These are phyloP conservation scores for Neopestalotiopsis sp. DNA, from an alignment of 2,329 filamentous ascomycete species.

Conservation along the genomic window DNA sequence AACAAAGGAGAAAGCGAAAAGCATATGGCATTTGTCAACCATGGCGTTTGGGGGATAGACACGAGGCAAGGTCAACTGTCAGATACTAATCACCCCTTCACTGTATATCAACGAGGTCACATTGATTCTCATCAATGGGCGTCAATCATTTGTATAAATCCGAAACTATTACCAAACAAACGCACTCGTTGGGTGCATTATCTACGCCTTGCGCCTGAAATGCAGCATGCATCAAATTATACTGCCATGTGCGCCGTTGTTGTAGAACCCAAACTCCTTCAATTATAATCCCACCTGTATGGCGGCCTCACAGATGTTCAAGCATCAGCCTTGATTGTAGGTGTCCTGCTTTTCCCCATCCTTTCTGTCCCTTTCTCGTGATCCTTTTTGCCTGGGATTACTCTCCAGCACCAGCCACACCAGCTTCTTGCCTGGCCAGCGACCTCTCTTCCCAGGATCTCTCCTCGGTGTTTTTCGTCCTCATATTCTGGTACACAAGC, in stretches of 20 bases:
- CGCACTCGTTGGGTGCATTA: neutral
- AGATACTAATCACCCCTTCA: slow-evolving; percentile 18
- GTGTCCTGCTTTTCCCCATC: neutral
- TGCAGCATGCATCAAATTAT: neutral
- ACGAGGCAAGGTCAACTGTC: slow-evolving; percentile 6
- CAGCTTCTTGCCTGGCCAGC: slow-evolving; percentile 75
- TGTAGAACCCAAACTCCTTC: neutral
- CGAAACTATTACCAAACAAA: slow-evolving; percentile 7
- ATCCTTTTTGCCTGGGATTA: slow-evolving; percentile 67
- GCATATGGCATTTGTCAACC: slow-evolving; percentile 20
- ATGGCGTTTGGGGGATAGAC: slow-evolving; percentile 17
- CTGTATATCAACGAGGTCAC: slow-evolving; percentile 7
- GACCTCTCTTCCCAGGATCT: slow-evolving; percentile 74
- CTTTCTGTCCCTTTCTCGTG: slow-evolving; percentile 28
- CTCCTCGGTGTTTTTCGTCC: slow-evolving; percentile 72
- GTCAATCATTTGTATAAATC: slow-evolving; percentile 17
- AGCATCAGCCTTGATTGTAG: slow-evolving; percentile 9
- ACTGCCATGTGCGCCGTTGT: neutral
- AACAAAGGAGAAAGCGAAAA: slow-evolving; percentile 8
- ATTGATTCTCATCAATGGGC: neutral
- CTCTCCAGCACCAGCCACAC: slow-evolving; percentile 90
- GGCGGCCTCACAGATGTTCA: neutral
- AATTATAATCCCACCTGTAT: too few relatives aligned
- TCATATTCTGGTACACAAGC: slow-evolving; percentile 86
- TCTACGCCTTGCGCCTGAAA: neutral